Evolutionary conservation across 371 early-diverging fungal genomes (phyloP).

Genomic region (Mortierella sp.): DNA sequence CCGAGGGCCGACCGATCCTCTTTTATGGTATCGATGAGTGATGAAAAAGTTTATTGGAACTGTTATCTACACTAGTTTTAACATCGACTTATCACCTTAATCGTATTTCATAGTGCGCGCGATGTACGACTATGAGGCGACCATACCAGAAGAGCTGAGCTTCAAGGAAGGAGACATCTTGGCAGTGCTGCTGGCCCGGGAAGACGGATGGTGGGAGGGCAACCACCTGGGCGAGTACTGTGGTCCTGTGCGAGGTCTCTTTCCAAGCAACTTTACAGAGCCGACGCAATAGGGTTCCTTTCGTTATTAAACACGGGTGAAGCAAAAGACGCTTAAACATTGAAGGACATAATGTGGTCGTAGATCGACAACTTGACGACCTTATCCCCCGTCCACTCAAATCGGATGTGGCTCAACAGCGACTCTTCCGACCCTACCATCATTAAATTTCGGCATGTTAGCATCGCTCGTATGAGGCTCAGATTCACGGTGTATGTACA

Average conservation of each 20-base stretch:
- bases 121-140: slow-evolving; percentile 85
- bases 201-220: slow-evolving; percentile 84
- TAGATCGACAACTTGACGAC: slow-evolving; percentile 68
- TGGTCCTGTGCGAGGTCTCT: slow-evolving; percentile 60
- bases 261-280: slow-evolving; percentile 76
- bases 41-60: too few species aligned
- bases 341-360: slow-evolving; percentile 74
- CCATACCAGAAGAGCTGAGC: slow-evolving; percentile 81
- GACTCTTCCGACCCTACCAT: slow-evolving; percentile 34
- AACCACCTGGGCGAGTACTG: slow-evolving; percentile 62
- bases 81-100: too few species aligned
- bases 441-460: too few species aligned
- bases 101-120: slow-evolving; percentile 70
- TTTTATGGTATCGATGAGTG: slow-evolving; percentile 35
- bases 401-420: slow-evolving; percentile 66
- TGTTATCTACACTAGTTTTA: too few species aligned
- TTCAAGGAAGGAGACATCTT: slow-evolving; percentile 81
- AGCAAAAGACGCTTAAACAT: slow-evolving; percentile 45
- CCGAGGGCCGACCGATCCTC: slow-evolving; percentile 40
- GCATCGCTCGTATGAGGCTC: too few species aligned
- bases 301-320: background rate
- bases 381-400: slow-evolving; percentile 78
- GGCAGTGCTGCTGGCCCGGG: slow-evolving; percentile 72
- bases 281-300: slow-evolving; percentile 16
- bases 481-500: too few species aligned